These are phyloP conservation scores for Camellia japonica DNA, from an alignment of 148 eudicot genomes.

Conservation along the genomic window DNA sequence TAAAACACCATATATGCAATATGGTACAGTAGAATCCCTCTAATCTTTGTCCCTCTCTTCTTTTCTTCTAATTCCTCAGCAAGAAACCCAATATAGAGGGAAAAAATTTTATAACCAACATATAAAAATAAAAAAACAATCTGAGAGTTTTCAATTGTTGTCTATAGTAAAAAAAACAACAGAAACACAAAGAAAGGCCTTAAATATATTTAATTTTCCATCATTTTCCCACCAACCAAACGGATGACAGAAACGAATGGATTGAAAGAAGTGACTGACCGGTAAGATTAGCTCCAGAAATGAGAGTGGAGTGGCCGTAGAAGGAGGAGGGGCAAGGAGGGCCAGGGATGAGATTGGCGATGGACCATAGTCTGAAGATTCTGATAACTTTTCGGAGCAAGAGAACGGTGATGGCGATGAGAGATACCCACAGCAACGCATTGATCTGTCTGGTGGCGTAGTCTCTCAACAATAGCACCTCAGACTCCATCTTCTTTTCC, in stretches of 20 bases:
- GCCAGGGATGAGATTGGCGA: slow-evolving; percentile 44
- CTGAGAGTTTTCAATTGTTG: too few species aligned
- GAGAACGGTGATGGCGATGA: slow-evolving; percentile 36
- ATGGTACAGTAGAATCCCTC: too few species aligned
- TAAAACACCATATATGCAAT: too few species aligned
- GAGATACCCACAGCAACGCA: slow-evolving; percentile 46
- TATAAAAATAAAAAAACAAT: too few species aligned
- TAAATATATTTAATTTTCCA: not conserved
- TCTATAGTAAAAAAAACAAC: too few species aligned
- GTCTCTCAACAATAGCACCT: slow-evolving; percentile 26
- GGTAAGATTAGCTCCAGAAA: slow-evolving; percentile 33
- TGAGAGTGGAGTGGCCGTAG: slow-evolving; percentile 41
- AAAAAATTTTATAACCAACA: too few species aligned
- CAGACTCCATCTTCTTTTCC: not conserved
- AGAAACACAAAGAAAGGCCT: too few species aligned
- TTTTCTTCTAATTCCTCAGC: too few species aligned
- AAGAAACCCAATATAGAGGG: too few species aligned
- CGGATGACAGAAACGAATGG: not conserved
- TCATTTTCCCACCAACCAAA: not conserved
- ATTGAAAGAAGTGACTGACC: slow-evolving; percentile 21
- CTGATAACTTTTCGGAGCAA: slow-evolving; percentile 29
- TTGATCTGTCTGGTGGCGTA: slow-evolving; percentile 47
- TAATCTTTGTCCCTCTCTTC: too few species aligned
- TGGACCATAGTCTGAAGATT: slow-evolving; percentile 40
- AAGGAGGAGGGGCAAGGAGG: slow-evolving; percentile 52